These are phyloP conservation scores for Holtermannia corniformis DNA, from an alignment of 768 basidiomycete genomes.

Conservation along the genomic window DNA sequence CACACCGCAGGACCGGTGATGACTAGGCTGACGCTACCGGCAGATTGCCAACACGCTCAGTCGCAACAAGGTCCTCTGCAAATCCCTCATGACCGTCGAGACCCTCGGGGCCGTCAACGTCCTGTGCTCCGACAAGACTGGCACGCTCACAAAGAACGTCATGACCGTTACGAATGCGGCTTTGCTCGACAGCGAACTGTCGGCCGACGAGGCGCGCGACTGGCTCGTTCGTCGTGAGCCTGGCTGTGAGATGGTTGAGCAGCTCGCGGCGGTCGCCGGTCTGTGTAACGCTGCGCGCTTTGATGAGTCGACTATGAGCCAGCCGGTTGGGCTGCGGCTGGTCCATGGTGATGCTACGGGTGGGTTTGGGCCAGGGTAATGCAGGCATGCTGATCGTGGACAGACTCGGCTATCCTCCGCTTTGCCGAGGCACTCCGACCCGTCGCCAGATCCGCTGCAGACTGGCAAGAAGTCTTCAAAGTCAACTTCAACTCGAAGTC, in stretches of 20 bases:
- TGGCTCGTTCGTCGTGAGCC: conserved; percentile 9
- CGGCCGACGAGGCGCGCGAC: conserved; percentile 21
- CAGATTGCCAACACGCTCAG: conserved; percentile 46
- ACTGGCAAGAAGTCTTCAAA: conserved; percentile 41
- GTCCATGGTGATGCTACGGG: conserved; percentile 53
- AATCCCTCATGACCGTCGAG: conserved; percentile 58
- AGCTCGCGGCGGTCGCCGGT: conserved; percentile 43
- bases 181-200: conserved; percentile 36
- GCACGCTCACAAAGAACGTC: conserved; percentile 50
- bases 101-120: conserved; percentile 57
- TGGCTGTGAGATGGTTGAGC: conserved; percentile 4
- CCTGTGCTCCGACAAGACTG: conserved; percentile 52
- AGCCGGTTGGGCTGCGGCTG: conserved; percentile 15
- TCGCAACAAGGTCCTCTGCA: conserved; percentile 51
- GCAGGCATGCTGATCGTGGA: background rate
- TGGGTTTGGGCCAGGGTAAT: conserved; percentile 1
- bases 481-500: conserved; percentile 46
- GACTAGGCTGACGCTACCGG: conserved; percentile 48
- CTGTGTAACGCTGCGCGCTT: conserved; percentile 52
- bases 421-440: conserved; percentile 41
- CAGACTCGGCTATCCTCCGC: conserved; percentile 51
- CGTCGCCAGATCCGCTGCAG: conserved; percentile 13
- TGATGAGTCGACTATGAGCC: conserved; percentile 41
- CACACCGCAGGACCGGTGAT: too few relatives aligned
- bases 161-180: conserved; percentile 53